These are phyloP conservation scores for Eucalyptus sp. DNA, from an alignment of 345 rosid species.

Conservation along the genomic window DNA sequence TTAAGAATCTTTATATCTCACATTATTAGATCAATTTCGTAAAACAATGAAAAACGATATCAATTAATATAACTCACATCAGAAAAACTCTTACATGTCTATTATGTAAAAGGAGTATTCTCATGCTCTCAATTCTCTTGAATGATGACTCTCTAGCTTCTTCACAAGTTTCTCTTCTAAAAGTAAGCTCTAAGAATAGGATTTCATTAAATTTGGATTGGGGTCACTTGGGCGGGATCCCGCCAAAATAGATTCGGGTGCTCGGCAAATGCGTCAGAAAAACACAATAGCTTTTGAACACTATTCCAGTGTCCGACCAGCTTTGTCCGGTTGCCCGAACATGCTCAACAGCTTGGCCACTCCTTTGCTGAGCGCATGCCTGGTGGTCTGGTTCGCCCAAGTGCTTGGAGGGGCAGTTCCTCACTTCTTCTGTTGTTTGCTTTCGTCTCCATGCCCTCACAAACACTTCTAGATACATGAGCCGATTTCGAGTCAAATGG, in stretches of 20 bases:
- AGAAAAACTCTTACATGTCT: too few relatives aligned
- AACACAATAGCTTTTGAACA: neutral
- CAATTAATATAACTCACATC: too few relatives aligned
- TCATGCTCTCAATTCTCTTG: neutral
- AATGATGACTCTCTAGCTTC: neutral
- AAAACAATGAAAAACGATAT: fast-evolving
- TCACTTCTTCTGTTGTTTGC: neutral
- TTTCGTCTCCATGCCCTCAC: neutral
- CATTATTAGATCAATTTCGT: too few relatives aligned
- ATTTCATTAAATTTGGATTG: neutral
- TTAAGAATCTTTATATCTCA: too few relatives aligned
- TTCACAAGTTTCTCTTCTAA: neutral
- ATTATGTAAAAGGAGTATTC: neutral
- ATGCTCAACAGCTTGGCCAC: neutral
- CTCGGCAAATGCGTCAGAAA: neutral
- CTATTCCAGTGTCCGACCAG: neutral
- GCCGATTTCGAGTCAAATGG: neutral
- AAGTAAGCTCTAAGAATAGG: neutral
- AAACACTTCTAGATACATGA: neutral
- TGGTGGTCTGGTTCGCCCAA: neutral
- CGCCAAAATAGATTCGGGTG: neutral
- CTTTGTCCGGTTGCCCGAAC: neutral
- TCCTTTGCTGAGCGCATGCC: neutral
- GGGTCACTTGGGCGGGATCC: neutral
- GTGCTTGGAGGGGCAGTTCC: neutral